Conservation (phyloP, 805 yeast genomes). For the Yarrowia sp. region DNA sequence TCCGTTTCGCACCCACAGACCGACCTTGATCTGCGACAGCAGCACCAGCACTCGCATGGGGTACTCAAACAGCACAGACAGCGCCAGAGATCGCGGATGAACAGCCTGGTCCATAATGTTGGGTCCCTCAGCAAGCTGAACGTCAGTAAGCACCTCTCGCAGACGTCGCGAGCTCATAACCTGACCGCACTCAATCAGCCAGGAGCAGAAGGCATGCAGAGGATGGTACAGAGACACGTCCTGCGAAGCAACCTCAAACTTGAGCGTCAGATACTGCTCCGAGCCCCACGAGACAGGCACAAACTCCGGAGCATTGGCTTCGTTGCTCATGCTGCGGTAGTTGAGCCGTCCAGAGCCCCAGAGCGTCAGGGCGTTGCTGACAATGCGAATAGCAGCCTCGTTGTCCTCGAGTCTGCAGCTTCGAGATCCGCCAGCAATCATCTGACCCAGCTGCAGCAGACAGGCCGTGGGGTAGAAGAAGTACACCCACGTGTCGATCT, state of each 20-base stretch:
- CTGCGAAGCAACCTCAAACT: constrained; percentile 47
- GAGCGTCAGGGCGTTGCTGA: constrained; percentile 32
- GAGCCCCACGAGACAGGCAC: constrained; percentile 25
- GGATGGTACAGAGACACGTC: constrained; percentile 77
- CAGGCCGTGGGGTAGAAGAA: constrained; percentile 69
- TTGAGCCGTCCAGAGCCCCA: constrained; percentile 36
- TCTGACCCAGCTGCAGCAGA: constrained; percentile 50
- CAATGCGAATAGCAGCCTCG: constrained; percentile 31
- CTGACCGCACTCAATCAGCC: constrained; percentile 58
- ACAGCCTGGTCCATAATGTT: background rate
- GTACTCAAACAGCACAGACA: constrained; percentile 55
- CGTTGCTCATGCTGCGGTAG: constrained; percentile 31
- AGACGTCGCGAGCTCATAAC: constrained; percentile 33
- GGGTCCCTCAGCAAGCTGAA: background rate
- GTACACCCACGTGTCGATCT: constrained; percentile 75
- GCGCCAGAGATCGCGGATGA: constrained; percentile 10
- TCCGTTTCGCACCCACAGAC: constrained; percentile 95
- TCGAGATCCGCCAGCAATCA: constrained; percentile 39
- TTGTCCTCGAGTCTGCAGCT: constrained; percentile 30
- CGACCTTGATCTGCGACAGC: constrained; percentile 79
- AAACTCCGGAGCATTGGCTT: constrained; percentile 31
- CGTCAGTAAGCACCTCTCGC: constrained; percentile 30
- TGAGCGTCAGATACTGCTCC: constrained; percentile 38
- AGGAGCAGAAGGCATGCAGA: constrained; percentile 66
- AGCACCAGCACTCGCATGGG: constrained; percentile 75